Conservation (phyloP, 257 asterid species). For the Solanum piurae region DNA sequence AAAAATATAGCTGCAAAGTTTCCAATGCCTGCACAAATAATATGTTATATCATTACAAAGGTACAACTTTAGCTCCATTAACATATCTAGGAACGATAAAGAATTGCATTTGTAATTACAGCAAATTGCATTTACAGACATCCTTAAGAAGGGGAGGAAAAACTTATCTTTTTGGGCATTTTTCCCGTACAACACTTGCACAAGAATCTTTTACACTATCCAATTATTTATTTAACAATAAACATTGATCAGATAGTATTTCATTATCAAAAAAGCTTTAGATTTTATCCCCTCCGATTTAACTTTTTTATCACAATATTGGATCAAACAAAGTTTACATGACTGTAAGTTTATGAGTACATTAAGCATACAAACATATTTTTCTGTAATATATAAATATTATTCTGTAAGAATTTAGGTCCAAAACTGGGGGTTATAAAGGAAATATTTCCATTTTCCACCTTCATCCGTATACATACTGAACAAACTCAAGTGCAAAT, state of each 20-base stretch:
- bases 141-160: neutral
- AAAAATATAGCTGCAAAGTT: conserved; percentile 62
- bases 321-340: neutral
- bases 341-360: neutral
- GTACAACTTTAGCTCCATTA: neutral
- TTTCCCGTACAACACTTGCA: neutral
- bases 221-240: neutral
- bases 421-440: neutral
- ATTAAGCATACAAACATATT: neutral
- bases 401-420: neutral
- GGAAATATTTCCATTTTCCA: neutral
- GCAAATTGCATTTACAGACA: neutral
- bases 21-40: conserved; percentile 61
- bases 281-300: neutral
- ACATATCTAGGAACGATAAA: neutral
- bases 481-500: neutral
- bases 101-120: neutral
- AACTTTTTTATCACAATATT: neutral
- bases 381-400: neutral
- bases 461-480: neutral
- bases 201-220: neutral
- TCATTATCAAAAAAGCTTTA: neutral
- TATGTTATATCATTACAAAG: neutral
- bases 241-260: neutral
- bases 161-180: neutral